phyloP scores from a whole-genome alignment of 768 basidiomycete species.

The Sarcodon sp. region DNA sequence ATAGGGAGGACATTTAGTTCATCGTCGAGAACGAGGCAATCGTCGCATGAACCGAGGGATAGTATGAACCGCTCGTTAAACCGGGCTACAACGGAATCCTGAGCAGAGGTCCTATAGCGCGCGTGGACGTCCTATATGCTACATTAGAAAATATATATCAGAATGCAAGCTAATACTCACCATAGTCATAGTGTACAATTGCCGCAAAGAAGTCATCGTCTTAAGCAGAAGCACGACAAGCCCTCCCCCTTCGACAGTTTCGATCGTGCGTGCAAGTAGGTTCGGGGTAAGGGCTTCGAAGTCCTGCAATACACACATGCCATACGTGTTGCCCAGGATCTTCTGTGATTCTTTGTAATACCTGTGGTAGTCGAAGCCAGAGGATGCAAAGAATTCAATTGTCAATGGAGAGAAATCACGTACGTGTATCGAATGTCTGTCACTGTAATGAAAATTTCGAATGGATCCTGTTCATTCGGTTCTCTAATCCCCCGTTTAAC shows the following conservation, averaged over 20 bases:
- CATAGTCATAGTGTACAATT: conserved; percentile 87
- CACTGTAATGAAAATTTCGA: conserved; percentile 97
- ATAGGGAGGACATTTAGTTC: conserved; percentile 96
- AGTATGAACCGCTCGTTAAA: conserved; percentile 99
- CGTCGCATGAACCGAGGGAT: conserved; percentile 84
- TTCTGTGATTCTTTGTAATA: conserved; percentile 98
- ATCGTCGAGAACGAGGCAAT: conserved; percentile 92
- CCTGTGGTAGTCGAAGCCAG: conserved; percentile 12
- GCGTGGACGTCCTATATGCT: conserved; percentile 81
- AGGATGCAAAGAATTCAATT: not conserved
- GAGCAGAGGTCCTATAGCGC: conserved; percentile 85
- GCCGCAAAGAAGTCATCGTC: conserved; percentile 87
- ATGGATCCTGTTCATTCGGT: conserved; percentile 90
- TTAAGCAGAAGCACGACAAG: conserved; percentile 82
- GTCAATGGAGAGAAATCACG: conserved; percentile 15
- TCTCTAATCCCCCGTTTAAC: conserved; percentile 91
- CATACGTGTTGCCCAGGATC: conserved; percentile 94
- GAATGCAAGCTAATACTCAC: conserved; percentile 15
- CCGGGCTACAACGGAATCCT: conserved; percentile 79
- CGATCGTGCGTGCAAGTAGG: conserved; percentile 89
- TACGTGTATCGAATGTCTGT: conserved; percentile 97
- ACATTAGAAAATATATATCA: not conserved
- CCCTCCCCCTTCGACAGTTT: conserved; percentile 96
- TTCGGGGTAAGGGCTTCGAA: conserved; percentile 99
- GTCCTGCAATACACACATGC: conserved; percentile 94